phyloP scores from a whole-genome alignment of 768 basidiomycete species.

The Leccinum variicolor region DNA sequence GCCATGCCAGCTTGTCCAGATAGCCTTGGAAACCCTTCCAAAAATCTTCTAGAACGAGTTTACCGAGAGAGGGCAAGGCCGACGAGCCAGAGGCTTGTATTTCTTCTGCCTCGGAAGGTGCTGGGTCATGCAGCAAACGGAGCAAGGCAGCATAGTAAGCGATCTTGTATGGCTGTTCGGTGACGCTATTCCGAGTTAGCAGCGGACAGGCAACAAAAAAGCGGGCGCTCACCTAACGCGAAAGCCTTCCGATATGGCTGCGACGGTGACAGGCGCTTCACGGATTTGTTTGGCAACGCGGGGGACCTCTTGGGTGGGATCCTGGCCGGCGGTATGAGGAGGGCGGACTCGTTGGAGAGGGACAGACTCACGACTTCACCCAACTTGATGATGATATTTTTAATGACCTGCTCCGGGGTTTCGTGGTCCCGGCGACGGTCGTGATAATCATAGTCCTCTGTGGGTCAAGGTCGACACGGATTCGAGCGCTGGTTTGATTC shows the following conservation, averaged over 20 bases:
- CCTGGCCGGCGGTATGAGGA: conserved; percentile 40
- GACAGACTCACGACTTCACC: conserved; percentile 75
- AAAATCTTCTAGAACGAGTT: conserved; percentile 80
- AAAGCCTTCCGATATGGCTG: conserved; percentile 69
- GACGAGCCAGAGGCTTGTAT: conserved; percentile 28
- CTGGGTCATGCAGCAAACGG: conserved; percentile 56
- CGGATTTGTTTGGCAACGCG: conserved; percentile 64
- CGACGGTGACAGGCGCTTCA: conserved; percentile 55
- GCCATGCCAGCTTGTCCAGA: conserved; percentile 88
- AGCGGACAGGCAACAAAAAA: not conserved
- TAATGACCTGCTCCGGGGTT: conserved; percentile 70
- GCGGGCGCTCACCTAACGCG: conserved; percentile 53
- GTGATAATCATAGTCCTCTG: conserved; percentile 62
- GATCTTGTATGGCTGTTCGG: conserved; percentile 93
- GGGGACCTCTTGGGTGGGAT: conserved; percentile 65
- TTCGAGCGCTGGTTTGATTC: not conserved
- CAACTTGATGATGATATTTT: conserved; percentile 61
- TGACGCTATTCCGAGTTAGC: conserved; percentile 50
- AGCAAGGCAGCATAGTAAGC: conserved; percentile 85
- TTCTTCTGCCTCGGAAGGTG: conserved; percentile 32
- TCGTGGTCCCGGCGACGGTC: conserved; percentile 68
- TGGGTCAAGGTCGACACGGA: not conserved
- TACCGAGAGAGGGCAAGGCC: conserved; percentile 48
- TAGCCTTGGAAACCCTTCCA: conserved; percentile 89
- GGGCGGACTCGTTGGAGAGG: too few species aligned